Base-by-base conservation (phyloP, 192 early-diverging fungal species). In the Podila epigama region DNA sequence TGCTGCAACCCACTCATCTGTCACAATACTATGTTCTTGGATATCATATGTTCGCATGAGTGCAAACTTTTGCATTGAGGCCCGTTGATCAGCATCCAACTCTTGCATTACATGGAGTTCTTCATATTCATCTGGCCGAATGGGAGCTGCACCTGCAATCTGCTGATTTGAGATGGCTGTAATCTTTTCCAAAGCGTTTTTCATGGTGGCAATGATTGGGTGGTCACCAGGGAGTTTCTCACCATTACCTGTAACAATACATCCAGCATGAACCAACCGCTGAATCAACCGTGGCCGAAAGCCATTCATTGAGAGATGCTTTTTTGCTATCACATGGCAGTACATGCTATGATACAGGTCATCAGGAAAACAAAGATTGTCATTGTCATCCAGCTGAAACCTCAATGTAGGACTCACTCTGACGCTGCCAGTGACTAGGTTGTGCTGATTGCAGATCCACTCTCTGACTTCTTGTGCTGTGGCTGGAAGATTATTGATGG, bases 241-340 rank as follows among this genome's bases (percentile, higher is more conserved):
- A 9, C 29, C 11, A 18, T 20, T 29, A 29, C 58, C 40, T 48
- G 5, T 40, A 28, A 60, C 27, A 60, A 27, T 60, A 20, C 60
- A 63, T 50, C 60, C 60, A 35, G 44, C 60, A 16, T 62, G 42
- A 12, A 22, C 41, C 41, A 62, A 51, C 34, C 27, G 42, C 42
- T 51, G 25, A 62, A 62, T 62, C n/a, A 62, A 29, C 18, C 60
- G 60, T 32, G 12, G 13, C 22, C 28, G 31, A 51, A 62, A 62
- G 29, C 25, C 60, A 22, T 62, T 62, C 32, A 4, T 29, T 5
- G 60, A 51, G 11, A 62, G 31, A 25, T 62, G 7, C 31, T 62
- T 62, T 33, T 62, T 62, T 41, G 27, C 27, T 5, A 8, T 12
- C 27, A 28, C 32, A 11, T 62, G 22, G 27, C 12, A 27, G 48